These are phyloP conservation scores for Solanum virginianum DNA, from an alignment of 257 asterid genomes.

Conservation along the genomic window DNA sequence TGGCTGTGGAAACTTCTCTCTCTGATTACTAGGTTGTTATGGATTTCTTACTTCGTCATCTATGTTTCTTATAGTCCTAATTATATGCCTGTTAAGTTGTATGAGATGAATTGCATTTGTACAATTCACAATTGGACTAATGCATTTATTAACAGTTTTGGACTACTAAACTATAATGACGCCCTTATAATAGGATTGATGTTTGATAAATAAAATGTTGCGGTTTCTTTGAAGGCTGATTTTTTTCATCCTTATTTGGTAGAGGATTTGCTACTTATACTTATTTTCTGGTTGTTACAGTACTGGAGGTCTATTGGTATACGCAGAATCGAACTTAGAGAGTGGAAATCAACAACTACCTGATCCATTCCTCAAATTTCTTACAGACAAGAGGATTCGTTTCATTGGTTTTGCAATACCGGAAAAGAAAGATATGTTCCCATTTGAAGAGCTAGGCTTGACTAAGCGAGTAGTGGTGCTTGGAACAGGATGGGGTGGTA, in stretches of 20 bases:
- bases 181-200: background rate
- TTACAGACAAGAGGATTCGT: slow-evolving; percentile 48
- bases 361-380: slow-evolving; percentile 32
- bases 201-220: background rate
- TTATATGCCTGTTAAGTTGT: background rate
- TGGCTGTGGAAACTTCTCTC: background rate
- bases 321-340: background rate
- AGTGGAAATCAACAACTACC: slow-evolving; percentile 16
- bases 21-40: background rate
- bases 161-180: background rate
- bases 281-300: background rate
- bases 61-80: background rate
- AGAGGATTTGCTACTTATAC: background rate
- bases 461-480: slow-evolving; percentile 6
- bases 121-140: background rate
- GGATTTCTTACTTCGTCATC: background rate
- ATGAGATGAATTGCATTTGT: background rate
- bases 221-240: background rate
- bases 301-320: slow-evolving; percentile 1
- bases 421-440: slow-evolving; percentile 62
- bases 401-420: slow-evolving; percentile 75
- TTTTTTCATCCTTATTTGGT: background rate
- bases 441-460: slow-evolving; percentile 49
- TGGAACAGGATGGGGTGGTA: slow-evolving; percentile 11
- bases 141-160: background rate